A percentile compares a stretch with the other conserved stretches of the same genome.
phyloP scores from a whole-genome alignment of 371 early-diverging fungal species.

The Rhizopus stolonifer region DNA sequence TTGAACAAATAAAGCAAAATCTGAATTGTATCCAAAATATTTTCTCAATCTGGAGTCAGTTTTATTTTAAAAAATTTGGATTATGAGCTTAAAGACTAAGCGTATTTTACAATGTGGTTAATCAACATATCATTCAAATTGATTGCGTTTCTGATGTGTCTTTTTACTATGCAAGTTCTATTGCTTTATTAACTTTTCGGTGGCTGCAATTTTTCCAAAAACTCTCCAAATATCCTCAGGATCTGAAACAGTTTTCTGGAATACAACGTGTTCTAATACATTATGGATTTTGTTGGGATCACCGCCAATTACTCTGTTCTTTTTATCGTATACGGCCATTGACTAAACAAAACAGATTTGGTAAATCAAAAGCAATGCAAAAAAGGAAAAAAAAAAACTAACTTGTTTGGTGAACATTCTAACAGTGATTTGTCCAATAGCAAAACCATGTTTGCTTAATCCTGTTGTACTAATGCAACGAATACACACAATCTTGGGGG shows the following conservation, averaged over 20 bases:
- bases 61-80: no score
- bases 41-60: no score
- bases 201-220: slow-evolving; percentile 66
- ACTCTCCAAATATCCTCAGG: slow-evolving; percentile 69
- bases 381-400: slow-evolving; percentile 3
- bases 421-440: slow-evolving; percentile 70
- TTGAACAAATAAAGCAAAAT: no score
- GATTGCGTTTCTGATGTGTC: no score
- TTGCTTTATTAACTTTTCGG: slow-evolving; percentile 36
- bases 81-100: no score
- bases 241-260: slow-evolving; percentile 68
- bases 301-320: slow-evolving; percentile 56
- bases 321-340: slow-evolving; percentile 63
- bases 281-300: slow-evolving; percentile 59
- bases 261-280: slow-evolving; percentile 69
- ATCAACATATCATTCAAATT: no score
- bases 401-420: slow-evolving; percentile 70
- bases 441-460: slow-evolving; percentile 47
- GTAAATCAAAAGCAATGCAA: neutral
- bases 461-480: slow-evolving; percentile 51
- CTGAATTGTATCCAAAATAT: no score
- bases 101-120: no score
- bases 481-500: slow-evolving; percentile 66
- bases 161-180: slow-evolving; percentile 10
- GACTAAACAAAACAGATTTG: slow-evolving; percentile 28